Evolutionary conservation across 1,284 basidiomycete genomes (phyloP).

Genomic region (Ganoderma lucidum): DNA sequence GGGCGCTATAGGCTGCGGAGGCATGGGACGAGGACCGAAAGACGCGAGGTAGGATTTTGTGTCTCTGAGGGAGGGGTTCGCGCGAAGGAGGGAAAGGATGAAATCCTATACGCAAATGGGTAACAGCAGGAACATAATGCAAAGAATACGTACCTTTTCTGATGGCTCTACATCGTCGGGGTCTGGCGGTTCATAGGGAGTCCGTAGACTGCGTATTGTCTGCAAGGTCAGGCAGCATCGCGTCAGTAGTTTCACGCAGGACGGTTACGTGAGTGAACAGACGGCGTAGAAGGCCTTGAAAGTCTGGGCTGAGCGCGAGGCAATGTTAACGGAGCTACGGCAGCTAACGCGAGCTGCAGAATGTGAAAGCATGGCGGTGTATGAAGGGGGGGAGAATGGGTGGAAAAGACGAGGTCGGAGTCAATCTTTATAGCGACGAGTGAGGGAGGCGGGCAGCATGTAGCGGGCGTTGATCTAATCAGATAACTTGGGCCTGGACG

Average conservation of each 20-base stretch:
- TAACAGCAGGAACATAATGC: neutral
- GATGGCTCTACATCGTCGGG: constrained; percentile 55
- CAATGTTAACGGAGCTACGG: constrained; percentile 15
- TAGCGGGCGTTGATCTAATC: constrained; percentile 27
- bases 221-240: constrained; percentile 33
- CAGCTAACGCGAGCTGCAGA: constrained; percentile 29
- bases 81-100: constrained; percentile 93
- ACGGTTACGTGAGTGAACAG: constrained; percentile 31
- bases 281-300: constrained; percentile 73
- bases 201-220: constrained; percentile 58
- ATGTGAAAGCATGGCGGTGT: constrained; percentile 30
- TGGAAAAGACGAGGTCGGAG: constrained; percentile 13
- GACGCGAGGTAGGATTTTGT: constrained; percentile 89
- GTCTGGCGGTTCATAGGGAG: constrained; percentile 46
- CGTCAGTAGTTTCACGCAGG: constrained; percentile 8
- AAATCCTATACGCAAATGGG: constrained; percentile 75
- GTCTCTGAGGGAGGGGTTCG: constrained; percentile 93
- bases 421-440: constrained; percentile 29
- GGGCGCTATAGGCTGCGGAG: constrained; percentile 35
- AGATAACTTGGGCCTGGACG: constrained; percentile 15
- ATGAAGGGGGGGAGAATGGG: constrained; percentile 14
- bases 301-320: constrained; percentile 44
- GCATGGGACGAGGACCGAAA: constrained; percentile 68
- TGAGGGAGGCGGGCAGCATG: constrained; percentile 22
- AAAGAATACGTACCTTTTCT: constrained; percentile 51